Conservation (phyloP, 1,139 yeast species). For the Hyphopichia khmerensis region DNA sequence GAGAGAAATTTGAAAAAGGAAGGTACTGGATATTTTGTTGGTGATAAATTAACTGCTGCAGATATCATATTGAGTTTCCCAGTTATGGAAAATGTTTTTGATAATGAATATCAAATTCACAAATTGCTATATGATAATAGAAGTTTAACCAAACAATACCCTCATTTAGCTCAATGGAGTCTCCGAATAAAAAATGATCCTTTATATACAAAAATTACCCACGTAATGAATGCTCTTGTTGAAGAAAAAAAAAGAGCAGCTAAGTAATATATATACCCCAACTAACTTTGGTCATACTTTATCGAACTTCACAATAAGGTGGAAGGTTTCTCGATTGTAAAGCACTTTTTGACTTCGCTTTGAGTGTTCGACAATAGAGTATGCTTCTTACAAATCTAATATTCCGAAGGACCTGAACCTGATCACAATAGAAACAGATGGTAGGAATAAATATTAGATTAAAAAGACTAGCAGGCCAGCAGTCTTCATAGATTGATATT, state of each 20-base stretch:
- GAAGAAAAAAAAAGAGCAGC: conserved; percentile 17
- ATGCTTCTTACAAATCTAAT: no score
- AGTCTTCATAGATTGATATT: no score
- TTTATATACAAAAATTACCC: conserved; percentile 25
- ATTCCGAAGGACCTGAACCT: no score
- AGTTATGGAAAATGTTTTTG: conserved; percentile 40
- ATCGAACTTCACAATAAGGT: no score
- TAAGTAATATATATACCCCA: no score
- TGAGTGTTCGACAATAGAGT: no score
- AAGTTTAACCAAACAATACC: conserved; percentile 30
- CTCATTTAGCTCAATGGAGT: conserved; percentile 39
- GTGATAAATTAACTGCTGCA: conserved; percentile 56
- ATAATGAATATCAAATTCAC: conserved; percentile 36
- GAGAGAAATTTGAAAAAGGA: conserved; percentile 38
- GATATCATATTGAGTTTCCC: conserved; percentile 56
- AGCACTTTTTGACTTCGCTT: no score
- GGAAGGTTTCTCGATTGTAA: no score
- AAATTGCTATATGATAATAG: conserved; percentile 35
- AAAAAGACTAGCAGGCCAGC: no score
- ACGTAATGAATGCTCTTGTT: conserved; percentile 23
- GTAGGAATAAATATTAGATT: no score
- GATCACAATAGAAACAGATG: no score
- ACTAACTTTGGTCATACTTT: no score
- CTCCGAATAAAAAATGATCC: conserved; percentile 32
- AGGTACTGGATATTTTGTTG: conserved; percentile 53